These are phyloP conservation scores for Rosa chinensis DNA, from an alignment of 306 rosid species.

Conservation along the genomic window DNA sequence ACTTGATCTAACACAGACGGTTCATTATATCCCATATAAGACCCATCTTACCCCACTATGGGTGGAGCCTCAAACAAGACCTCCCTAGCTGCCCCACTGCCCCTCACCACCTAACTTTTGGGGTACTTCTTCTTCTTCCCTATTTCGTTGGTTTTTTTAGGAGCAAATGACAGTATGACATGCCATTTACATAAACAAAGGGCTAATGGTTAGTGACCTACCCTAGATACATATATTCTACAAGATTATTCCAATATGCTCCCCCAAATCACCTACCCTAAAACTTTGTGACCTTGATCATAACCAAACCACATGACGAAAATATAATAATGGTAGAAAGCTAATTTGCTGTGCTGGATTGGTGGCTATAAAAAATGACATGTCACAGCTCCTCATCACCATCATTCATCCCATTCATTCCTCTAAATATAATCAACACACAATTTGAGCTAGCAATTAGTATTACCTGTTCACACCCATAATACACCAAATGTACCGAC, in stretches of 20 bases:
- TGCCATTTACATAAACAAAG: not conserved
- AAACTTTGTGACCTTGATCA: not conserved
- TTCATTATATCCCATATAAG: too few species aligned
- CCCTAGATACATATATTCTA: not conserved
- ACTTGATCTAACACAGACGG: too few species aligned
- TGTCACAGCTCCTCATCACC: constrained; percentile 11
- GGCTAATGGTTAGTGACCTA: not conserved
- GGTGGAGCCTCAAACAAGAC: too few species aligned
- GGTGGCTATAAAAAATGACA: not conserved
- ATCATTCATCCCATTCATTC: not conserved
- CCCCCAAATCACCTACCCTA: not conserved
- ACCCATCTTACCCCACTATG: too few species aligned
- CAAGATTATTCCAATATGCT: not conserved
- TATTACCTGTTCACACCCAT: constrained; percentile 4
- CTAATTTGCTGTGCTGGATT: not conserved
- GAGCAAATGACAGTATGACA: not conserved
- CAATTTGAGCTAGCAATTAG: not conserved
- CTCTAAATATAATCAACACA: not conserved
- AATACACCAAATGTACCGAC: not conserved
- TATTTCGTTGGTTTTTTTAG: not conserved
- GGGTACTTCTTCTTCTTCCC: not conserved
- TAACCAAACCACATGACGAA: not conserved
- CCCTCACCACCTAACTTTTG: not conserved
- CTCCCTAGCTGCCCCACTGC: too few species aligned
- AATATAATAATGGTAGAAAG: not conserved